These are phyloP conservation scores for Arachis hypogaea DNA, from an alignment of 306 rosid species.

Conservation along the genomic window DNA sequence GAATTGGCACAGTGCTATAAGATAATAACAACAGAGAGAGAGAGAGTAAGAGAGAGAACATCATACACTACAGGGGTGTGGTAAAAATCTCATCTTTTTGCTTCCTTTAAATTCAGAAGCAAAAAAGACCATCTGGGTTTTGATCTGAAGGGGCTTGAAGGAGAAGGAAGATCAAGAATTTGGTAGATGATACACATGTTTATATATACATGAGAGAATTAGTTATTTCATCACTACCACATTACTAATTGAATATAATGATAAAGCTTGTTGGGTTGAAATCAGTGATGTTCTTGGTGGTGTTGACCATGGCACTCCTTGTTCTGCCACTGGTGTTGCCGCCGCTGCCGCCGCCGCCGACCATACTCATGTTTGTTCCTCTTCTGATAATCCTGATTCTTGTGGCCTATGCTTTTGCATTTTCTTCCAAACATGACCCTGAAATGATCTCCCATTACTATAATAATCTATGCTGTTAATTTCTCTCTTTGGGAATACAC, in stretches of 20 bases:
- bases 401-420: slow-evolving; percentile 19
- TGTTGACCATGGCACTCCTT: slow-evolving; percentile 24
- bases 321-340: slow-evolving; percentile 48
- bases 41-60: neutral
- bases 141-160: neutral
- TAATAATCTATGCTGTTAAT: too few species aligned
- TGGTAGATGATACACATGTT: neutral
- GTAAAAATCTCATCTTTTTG: slow-evolving; percentile 12
- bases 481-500: too few species aligned
- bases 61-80: too few species aligned
- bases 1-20: slow-evolving; percentile 22
- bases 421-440: slow-evolving; percentile 34
- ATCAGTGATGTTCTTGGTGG: slow-evolving; percentile 35
- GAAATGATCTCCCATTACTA: neutral
- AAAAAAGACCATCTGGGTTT: neutral
- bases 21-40: neutral
- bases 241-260: slow-evolving; percentile 23
- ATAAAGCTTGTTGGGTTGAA: slow-evolving; percentile 24
- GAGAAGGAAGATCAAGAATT: slow-evolving; percentile 10
- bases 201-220: too few species aligned
- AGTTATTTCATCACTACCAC: neutral
- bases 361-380: slow-evolving; percentile 44
- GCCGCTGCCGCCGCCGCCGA: slow-evolving; percentile 49
- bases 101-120: neutral
- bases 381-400: slow-evolving; percentile 41